Percentiles rank a stretch among this genome's conserved stretches.
Conservation (phyloP, 495 filamentous ascomycete species). For the Annulohypoxylon stygium region DNA sequence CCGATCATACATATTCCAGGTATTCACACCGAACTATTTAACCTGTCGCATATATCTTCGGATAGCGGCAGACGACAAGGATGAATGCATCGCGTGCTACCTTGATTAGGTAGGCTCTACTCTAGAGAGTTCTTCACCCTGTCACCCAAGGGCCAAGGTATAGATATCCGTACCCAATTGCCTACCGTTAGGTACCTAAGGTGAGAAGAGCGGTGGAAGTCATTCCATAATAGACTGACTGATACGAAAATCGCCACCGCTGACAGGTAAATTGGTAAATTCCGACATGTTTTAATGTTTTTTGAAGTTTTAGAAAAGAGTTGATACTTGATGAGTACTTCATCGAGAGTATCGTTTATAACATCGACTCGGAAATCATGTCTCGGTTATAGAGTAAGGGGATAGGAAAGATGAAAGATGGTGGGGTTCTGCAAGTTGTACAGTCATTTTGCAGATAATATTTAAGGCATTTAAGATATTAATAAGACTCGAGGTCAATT, state of each 20-base stretch:
- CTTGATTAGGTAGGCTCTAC: constrained; percentile 18
- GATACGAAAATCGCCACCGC: not conserved
- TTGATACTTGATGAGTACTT: constrained; percentile 12
- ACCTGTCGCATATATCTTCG: constrained; percentile 20
- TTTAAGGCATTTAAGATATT: constrained; percentile 1
- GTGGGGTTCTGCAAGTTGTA: constrained; percentile 16
- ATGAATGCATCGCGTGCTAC: constrained; percentile 25
- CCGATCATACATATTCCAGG: constrained; percentile 14
- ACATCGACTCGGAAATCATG: constrained; percentile 25
- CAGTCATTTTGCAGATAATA: not conserved
- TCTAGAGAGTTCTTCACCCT: not conserved
- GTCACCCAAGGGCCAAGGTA: not conserved
- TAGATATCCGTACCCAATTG: not conserved
- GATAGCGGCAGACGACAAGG: constrained; percentile 5
- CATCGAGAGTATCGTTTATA: constrained; percentile 27
- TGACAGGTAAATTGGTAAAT: not conserved
- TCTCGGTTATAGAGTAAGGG: not conserved
- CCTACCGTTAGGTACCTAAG: not conserved
- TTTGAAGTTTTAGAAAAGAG: too few relatives aligned
- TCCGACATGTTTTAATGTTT: not conserved
- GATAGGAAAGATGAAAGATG: constrained; percentile 7
- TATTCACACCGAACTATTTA: constrained; percentile 13
- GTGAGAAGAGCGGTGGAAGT: not conserved
- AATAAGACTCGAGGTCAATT: constrained; percentile 22
- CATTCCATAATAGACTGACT: not conserved